Evolutionary conservation across 73 alveolate genomes (phyloP), one percentile per base, ranked within the genome.

Genomic region (Chromera velia): DNA sequence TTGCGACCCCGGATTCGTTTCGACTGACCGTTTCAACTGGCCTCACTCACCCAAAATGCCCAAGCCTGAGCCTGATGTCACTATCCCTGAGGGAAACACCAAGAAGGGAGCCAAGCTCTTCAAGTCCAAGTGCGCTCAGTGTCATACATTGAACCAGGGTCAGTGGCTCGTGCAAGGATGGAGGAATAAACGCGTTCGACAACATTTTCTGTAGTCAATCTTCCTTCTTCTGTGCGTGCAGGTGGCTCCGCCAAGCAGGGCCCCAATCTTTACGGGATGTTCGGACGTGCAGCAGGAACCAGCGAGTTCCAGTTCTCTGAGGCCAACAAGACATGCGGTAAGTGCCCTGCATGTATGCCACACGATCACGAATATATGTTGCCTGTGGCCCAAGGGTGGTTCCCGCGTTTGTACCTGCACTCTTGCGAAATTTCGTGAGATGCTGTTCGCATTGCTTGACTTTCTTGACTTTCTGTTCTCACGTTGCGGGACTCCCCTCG

Each of bases 41-140:
- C n/a, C n/a, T n/a, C n/a, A n/a, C n/a, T n/a, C n/a, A n/a, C n/a
- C n/a, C n/a, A n/a, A n/a, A n/a, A n/a, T n/a, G n/a, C n/a, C n/a
- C n/a, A n/a, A n/a, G n/a, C 75, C 83, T 7, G 83, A 76, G 83
- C 83, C 83, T 13, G 83, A 76, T 34, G 75, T 76, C 27, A 66
- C 33, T 67, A 75, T 76, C 74, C 83, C 83, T 19, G 63, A 70
- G 48, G 83, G 83, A 28, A 75, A 76, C 75, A 34, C 33, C 75
- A 65, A 65, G 75, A 76, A 76, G 75, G 83, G 83, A 13, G 83
- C 83, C 47, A 76, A 76, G 83, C 67, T 76, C 74, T 76, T 76
- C 70, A 76, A 76, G 75, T 55, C 83, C 69, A 76, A 76, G 83
- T 76, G 83, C 65, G 75, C 83, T 76, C 83, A 76, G 83, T 76